Conservation (phyloP, 257 asterid species). For the Coffea canephora region DNA sequence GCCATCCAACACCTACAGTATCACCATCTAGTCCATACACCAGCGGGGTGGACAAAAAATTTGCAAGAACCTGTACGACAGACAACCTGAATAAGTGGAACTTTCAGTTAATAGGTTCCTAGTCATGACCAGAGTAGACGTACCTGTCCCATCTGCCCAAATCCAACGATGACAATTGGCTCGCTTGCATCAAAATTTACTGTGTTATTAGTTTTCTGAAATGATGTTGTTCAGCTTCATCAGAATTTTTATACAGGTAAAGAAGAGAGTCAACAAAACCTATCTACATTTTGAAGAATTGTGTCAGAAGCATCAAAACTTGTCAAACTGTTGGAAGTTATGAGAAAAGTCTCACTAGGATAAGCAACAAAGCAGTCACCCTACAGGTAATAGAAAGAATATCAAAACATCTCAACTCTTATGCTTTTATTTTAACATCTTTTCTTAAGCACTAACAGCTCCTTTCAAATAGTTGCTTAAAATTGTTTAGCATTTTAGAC, state of each 20-base stretch:
- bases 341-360: background rate
- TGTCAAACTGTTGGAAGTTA: background rate
- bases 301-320: background rate
- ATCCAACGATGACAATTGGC: conserved; percentile 94
- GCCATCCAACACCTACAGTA: conserved; percentile 56
- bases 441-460: background rate
- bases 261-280: background rate
- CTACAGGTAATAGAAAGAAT: background rate
- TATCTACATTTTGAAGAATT: background rate
- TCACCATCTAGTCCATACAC: conserved; percentile 70
- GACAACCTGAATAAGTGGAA: conserved; percentile 23
- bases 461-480: background rate
- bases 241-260: conserved; percentile 14
- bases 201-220: conserved; percentile 59
- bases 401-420: background rate
- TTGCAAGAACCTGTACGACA: conserved; percentile 77
- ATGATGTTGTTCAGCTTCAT: conserved; percentile 24
- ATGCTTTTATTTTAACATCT: background rate
- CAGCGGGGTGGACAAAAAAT: conserved; percentile 83
- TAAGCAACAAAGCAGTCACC: background rate
- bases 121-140: conserved; percentile 5
- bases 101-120: background rate
- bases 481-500: background rate
- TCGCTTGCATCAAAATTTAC: conserved; percentile 73
- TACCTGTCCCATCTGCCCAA: conserved; percentile 98